Base-by-base conservation (phyloP, 2,329 filamentous ascomycete genomes). In the Hyphodiscus sp. region DNA sequence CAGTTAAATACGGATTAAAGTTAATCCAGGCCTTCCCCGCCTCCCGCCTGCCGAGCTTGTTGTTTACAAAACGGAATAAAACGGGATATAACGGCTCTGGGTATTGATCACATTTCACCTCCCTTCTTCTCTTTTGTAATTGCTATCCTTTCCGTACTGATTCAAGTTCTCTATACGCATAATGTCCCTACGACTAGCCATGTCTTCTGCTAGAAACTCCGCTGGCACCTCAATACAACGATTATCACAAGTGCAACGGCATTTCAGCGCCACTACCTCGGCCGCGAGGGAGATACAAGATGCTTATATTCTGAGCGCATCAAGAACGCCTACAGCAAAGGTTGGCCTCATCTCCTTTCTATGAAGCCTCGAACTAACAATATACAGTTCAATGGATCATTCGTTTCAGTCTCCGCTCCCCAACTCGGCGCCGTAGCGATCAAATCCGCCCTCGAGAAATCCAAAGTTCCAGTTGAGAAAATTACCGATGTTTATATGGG, bases 401-500 rank as follows among this genome's bases (percentile, higher is more conserved):
- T 95, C 70, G 79, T 87, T 45, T 87, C 81, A 46, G 83, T 97
- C 30, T 78, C 91, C 2, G 92, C 91, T 10, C 87, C 94, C n/a
- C 80, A 88, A 66, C 86, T 99, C 46, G 94, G 89, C 61, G 90
- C 92, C 29, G 84, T 85, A 16, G 94, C 91, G 54, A 97, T 99
- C 75, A 94, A 91, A 71, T 87, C 90, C 46, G 94, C 94, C 26
- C 73, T 99, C 51, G 81, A 86, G 63, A 95, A 94, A 72, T 95
- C 91, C 50, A 85, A 83, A 60, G 80, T 97, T 7, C 91, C 94
- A 1, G 71, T 83, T 50, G 83, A 86, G 33, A 87, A 87, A 68
- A 89, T 97, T 66, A 87, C 86, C 59, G 88, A 95, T 72, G 90
- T 97, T 16, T 97, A 97, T 76, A 95, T 97, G 89, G 94, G 94